Percentiles rank a stretch among this genome's conserved stretches.
Conservation (phyloP, 768 basidiomycete genomes). For the Mycena chlorophos region DNA sequence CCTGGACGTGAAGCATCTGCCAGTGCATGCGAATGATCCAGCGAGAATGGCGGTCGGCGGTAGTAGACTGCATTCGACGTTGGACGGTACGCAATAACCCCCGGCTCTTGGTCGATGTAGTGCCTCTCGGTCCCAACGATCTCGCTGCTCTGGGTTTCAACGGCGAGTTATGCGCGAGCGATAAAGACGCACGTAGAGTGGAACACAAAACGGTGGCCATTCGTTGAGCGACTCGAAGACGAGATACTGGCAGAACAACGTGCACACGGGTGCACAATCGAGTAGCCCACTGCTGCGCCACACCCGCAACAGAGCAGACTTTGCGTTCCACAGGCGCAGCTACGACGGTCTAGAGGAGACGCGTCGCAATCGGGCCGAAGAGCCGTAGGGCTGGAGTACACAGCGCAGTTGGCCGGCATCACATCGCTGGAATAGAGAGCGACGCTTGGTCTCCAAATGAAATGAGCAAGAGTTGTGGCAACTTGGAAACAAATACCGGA, state of each 20-base stretch:
- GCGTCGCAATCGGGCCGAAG: constrained; percentile 39
- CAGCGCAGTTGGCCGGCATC: constrained; percentile 73
- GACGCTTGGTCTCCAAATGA: constrained; percentile 80
- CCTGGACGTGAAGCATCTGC: constrained; percentile 33
- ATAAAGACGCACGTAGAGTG: constrained; percentile 49
- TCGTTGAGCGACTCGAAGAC: constrained; percentile 68
- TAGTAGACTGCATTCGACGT: constrained; percentile 22
- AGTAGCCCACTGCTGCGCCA: constrained; percentile 73
- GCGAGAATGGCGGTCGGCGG: constrained; percentile 7
- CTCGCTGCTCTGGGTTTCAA: constrained; percentile 37
- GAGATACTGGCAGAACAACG: constrained; percentile 74
- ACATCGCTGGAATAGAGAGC: constrained; percentile 84
- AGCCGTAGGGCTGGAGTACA: constrained; percentile 51
- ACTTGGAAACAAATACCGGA: constrained; percentile 2
- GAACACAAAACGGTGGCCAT: constrained; percentile 86
- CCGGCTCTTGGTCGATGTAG: constrained; percentile 63
- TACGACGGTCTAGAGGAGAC: constrained; percentile 43
- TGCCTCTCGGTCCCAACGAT: constrained; percentile 62
- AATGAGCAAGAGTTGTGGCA: constrained; percentile 57
- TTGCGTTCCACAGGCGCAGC: constrained; percentile 85
- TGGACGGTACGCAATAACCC: constrained; percentile 41
- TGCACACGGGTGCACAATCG: constrained; percentile 76
- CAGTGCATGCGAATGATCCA: constrained; percentile 27
- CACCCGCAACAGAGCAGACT: constrained; percentile 80
- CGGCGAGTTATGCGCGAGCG: background rate